Conservation (phyloP, 108 stramenopile species). For the Pseudonitzschia delicatissima region DNA sequence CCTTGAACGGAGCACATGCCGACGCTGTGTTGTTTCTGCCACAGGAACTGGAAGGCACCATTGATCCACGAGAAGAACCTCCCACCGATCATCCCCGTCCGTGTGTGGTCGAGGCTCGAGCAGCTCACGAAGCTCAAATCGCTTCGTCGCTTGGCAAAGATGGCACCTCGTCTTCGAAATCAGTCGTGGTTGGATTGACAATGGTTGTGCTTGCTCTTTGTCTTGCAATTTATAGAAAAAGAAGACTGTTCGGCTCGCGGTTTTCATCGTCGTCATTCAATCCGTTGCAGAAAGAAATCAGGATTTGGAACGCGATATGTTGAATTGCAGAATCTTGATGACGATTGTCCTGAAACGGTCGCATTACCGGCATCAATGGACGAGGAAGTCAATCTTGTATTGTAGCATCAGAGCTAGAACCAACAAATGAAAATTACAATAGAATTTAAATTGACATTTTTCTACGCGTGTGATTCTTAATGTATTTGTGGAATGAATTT, state of each 20-base stretch:
- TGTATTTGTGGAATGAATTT: too few species aligned
- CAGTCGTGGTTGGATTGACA: neutral
- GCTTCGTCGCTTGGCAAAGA: neutral
- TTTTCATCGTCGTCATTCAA: neutral
- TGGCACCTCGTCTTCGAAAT: neutral
- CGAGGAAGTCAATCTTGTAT: too few species aligned
- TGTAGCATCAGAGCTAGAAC: too few species aligned
- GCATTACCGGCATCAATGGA: too few species aligned
- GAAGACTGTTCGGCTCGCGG: neutral
- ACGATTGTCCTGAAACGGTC: too few species aligned
- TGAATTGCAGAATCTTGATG: slow-evolving; percentile 1
- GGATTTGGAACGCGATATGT: neutral
- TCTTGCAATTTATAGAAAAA: neutral
- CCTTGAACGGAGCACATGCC: slow-evolving; percentile 10
- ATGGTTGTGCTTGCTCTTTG: neutral
- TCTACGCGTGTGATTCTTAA: too few species aligned
- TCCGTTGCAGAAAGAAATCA: neutral
- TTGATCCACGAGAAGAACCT: neutral
- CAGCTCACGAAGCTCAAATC: too few species aligned
- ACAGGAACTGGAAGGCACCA: neutral
- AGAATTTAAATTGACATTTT: too few species aligned
- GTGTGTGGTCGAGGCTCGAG: neutral
- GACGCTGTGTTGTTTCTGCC: slow-evolving; percentile 2
- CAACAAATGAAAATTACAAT: too few species aligned
- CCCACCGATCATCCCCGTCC: too few species aligned